A percentile compares a stretch with the other conserved stretches of the same genome.
Evolutionary conservation across 1,284 basidiomycete genomes (phyloP).

Genomic region (Ganoderma boninense): DNA sequence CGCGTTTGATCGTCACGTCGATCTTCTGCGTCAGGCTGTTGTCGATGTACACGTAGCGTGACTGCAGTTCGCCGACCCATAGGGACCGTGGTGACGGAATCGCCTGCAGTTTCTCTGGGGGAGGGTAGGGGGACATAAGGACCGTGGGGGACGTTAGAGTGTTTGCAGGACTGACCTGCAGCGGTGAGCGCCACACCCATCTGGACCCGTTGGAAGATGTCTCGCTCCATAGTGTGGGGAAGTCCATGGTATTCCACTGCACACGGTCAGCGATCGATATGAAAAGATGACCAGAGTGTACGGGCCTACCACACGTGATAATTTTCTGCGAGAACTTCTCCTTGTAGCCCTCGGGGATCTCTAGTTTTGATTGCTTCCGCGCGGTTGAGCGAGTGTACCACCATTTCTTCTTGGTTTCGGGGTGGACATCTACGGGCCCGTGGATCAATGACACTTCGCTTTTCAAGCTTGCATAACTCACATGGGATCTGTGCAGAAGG

Average conservation of each 20-base stretch:
- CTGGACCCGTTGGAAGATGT: slow-evolving; percentile 83
- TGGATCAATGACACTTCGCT: neutral
- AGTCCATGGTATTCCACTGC: slow-evolving; percentile 67
- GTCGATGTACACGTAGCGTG: slow-evolving; percentile 56
- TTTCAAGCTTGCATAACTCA: slow-evolving; percentile 32
- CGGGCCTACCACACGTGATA: slow-evolving; percentile 67
- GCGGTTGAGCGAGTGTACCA: slow-evolving; percentile 62
- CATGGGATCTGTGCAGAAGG: slow-evolving; percentile 45
- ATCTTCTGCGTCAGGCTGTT: slow-evolving; percentile 61
- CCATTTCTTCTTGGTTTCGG: slow-evolving; percentile 61
- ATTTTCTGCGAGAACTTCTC: slow-evolving; percentile 57
- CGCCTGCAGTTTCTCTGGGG: slow-evolving; percentile 75
- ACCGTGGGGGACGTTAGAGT: neutral
- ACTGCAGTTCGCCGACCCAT: slow-evolving; percentile 62
- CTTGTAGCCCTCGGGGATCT: slow-evolving; percentile 61
- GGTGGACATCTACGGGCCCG: slow-evolving; percentile 53
- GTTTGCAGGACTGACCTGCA: slow-evolving; percentile 54
- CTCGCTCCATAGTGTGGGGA: slow-evolving; percentile 59
- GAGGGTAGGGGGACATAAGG: neutral
- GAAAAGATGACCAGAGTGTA: neutral
- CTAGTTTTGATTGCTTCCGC: slow-evolving; percentile 49
- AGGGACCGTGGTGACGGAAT: slow-evolving; percentile 68
- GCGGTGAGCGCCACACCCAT: slow-evolving; percentile 75
- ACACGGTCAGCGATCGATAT: neutral
- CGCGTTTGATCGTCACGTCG: slow-evolving; percentile 68